Conservation (phyloP, 495 filamentous ascomycete species). For the Xylaria flabelliformis region DNA sequence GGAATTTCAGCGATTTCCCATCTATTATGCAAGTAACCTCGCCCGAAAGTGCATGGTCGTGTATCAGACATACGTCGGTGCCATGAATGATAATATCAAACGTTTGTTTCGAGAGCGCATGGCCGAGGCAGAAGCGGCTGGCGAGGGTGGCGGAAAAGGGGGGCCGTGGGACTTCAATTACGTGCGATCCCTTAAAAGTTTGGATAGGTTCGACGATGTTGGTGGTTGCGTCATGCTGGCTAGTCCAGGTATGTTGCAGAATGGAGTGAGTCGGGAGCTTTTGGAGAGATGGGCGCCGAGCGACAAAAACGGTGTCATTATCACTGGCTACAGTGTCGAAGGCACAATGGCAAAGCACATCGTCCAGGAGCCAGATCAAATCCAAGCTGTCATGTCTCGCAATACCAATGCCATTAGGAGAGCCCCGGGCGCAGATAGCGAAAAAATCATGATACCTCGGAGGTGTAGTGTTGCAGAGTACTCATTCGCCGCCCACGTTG, state of each 20-base stretch:
- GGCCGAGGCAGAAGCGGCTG: conserved; percentile 81
- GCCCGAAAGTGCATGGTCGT: conserved; percentile 98
- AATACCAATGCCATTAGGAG: conserved; percentile 60
- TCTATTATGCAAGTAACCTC: conserved; percentile 95
- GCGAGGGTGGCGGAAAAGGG: conserved; percentile 71
- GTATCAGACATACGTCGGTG: conserved; percentile 95
- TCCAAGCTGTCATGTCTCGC: conserved; percentile 88
- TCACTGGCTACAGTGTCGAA: conserved; percentile 97
- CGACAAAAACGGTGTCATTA: conserved; percentile 92
- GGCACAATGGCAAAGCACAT: conserved; percentile 97
- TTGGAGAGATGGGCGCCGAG: conserved; percentile 95
- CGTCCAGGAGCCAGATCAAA: conserved; percentile 89
- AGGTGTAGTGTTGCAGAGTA: conserved; percentile 91
- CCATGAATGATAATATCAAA: conserved; percentile 99
- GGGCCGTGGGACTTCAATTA: conserved; percentile 97
- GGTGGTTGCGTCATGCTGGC: conserved; percentile 97
- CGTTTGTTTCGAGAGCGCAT: conserved; percentile 83
- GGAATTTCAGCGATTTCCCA: conserved; percentile 86
- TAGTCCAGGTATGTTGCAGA: conserved; percentile 96
- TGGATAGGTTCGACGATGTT: conserved; percentile 95
- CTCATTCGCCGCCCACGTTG: conserved; percentile 95
- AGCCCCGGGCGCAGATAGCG: conserved; percentile 64
- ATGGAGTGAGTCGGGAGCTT: conserved; percentile 88
- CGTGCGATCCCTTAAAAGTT: conserved; percentile 85
- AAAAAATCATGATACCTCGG: conserved; percentile 89